phyloP scores from a whole-genome alignment of 345 rosid genomes.

The Laguncularia racemosa region DNA sequence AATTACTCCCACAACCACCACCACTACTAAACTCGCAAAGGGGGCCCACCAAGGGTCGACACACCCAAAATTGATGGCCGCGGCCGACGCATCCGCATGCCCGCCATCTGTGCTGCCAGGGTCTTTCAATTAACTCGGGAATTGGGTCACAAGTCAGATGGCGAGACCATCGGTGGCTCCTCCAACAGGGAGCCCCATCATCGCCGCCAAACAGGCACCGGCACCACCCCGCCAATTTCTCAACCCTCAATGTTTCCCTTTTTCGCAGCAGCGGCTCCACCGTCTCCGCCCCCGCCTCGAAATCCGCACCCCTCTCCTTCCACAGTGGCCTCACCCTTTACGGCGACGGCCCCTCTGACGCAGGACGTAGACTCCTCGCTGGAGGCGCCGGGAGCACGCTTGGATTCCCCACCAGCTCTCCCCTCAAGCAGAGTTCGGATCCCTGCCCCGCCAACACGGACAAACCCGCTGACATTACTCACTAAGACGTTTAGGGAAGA shows the following conservation, averaged over 20 bases:
- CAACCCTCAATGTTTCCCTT: conserved; percentile 61
- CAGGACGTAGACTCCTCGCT: conserved; percentile 15
- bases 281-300: conserved; percentile 44
- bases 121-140: conserved; percentile 77
- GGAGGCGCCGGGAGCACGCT: conserved; percentile 22
- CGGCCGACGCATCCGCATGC: conserved; percentile 83
- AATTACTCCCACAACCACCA: conserved; percentile 12
- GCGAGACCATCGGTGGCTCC: conserved; percentile 81
- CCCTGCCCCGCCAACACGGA: conserved; percentile 8
- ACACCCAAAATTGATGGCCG: conserved; percentile 85
- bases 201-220: conserved; percentile 74
- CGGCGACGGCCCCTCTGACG: conserved; percentile 16
- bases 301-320: conserved; percentile 49
- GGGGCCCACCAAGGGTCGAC: conserved; percentile 70
- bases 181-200: conserved; percentile 76
- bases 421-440: conserved; percentile 34
- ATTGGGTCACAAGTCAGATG: conserved; percentile 74
- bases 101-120: conserved; percentile 76
- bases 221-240: conserved; percentile 88
- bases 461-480: conserved; percentile 23
- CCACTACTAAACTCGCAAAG: conserved; percentile 27
- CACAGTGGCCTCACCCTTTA: conserved; percentile 45
- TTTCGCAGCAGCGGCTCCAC: conserved; percentile 58
- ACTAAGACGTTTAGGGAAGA: conserved; percentile 54
- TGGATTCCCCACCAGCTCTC: conserved; percentile 56